Conservation (phyloP, 768 basidiomycete genomes). For the Ramaria rubella region DNA sequence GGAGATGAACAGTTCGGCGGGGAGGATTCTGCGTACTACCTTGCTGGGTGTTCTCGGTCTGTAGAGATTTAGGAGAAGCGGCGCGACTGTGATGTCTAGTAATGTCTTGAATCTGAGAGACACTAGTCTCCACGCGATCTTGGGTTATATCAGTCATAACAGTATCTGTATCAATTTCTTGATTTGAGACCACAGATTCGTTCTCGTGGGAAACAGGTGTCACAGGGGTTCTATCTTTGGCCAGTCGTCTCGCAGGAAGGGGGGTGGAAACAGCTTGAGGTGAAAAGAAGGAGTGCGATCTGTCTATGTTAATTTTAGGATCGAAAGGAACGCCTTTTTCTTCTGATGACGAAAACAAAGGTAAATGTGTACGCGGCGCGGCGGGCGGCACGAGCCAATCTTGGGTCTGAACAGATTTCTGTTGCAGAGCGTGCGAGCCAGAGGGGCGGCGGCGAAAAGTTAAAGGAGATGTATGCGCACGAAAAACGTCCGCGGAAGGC, state of each 20-base stretch:
- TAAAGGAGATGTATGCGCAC: slow-evolving; percentile 5
- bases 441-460: slow-evolving; percentile 7
- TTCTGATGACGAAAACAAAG: not conserved
- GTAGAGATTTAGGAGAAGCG: not conserved
- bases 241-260: not conserved
- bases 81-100: not conserved
- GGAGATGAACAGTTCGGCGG: slow-evolving; percentile 6
- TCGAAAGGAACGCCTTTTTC: not conserved
- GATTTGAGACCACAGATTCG: not conserved
- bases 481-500: slow-evolving; percentile 1
- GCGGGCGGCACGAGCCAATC: slow-evolving; percentile 5
- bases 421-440: slow-evolving; percentile 5
- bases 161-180: not conserved
- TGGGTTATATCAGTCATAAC: not conserved
- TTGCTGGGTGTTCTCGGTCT: not conserved
- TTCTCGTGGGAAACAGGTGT: not conserved
- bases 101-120: too few species aligned
- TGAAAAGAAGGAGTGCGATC: not conserved
- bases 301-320: not conserved
- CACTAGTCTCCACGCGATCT: not conserved
- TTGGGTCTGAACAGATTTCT: not conserved
- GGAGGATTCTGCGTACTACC: not conserved
- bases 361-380: too few species aligned
- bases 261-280: slow-evolving; percentile 5
- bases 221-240: not conserved